These are phyloP conservation scores for Lentinula sp. DNA, from an alignment of 768 basidiomycete genomes.

Conservation along the genomic window DNA sequence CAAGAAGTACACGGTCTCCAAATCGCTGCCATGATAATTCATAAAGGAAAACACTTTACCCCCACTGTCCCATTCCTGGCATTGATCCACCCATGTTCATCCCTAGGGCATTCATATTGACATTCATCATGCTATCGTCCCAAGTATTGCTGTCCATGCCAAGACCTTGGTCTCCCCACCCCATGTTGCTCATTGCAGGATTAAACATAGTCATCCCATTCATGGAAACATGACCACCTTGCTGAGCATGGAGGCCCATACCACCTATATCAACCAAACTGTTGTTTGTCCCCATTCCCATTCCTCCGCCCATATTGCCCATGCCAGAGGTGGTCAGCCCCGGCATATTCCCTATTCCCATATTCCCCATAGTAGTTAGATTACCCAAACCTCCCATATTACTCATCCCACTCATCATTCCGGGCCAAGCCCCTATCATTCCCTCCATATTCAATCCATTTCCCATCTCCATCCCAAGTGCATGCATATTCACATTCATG, in stretches of 20 bases:
- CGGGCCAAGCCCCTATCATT: constrained; percentile 7
- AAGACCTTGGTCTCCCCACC: constrained; percentile 5
- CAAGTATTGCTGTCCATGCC: not conserved
- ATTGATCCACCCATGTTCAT: constrained; percentile 8
- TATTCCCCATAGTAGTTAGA: constrained; percentile 4
- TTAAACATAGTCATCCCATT: constrained; percentile 5
- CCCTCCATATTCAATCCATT: constrained; percentile 11
- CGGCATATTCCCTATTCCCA: constrained; percentile 1
- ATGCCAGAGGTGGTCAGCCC: constrained; percentile 2
- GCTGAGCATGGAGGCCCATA: not conserved
- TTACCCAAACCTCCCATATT: not conserved
- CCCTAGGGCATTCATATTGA: not conserved
- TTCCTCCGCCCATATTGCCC: constrained; percentile 8
- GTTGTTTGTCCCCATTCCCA: constrained; percentile 15
- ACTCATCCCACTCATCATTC: not conserved
- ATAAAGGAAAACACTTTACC: not conserved
- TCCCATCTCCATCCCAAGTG: constrained; percentile 10
- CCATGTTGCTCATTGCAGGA: not conserved
- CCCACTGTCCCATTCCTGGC: constrained; percentile 7
- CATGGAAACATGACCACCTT: not conserved
- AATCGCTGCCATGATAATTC: not conserved
- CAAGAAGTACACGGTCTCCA: too few relatives aligned
- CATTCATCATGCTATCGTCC: constrained; percentile 8
- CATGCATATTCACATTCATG: constrained; percentile 8
- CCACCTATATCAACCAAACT: constrained; percentile 11